Conservation (phyloP, 2,329 filamentous ascomycete genomes). For the Whalleya microplaca region DNA sequence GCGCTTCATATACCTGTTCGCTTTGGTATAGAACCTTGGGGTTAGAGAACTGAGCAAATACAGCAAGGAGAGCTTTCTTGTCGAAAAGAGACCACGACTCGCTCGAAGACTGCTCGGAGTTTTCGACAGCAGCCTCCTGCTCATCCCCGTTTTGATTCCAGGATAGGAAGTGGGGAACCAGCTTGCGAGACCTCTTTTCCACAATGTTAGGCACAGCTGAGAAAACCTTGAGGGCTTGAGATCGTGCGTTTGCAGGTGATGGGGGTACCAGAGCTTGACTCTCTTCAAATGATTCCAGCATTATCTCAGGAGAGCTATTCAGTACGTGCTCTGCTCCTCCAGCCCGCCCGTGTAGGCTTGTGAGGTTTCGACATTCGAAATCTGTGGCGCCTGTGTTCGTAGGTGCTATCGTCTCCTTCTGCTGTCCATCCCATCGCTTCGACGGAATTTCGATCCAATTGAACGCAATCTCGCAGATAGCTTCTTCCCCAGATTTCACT, state of each 20-base stretch:
- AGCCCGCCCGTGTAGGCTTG: conserved; percentile 58
- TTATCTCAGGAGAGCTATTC: conserved; percentile 56
- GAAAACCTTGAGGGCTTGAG: conserved; percentile 80
- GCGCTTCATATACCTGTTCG: conserved; percentile 73
- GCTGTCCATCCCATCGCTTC: conserved; percentile 54
- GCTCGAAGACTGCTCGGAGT: conserved; percentile 19
- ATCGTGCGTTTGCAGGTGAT: conserved; percentile 62
- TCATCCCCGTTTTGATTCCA: conserved; percentile 69
- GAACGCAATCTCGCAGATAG: conserved; percentile 73
- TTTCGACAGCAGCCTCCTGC: conserved; percentile 35
- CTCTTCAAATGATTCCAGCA: conserved; percentile 67
- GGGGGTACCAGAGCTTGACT: conserved; percentile 60
- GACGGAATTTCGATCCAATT: conserved; percentile 72
- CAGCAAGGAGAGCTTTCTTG: conserved; percentile 77
- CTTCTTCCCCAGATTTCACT: conserved; percentile 71
- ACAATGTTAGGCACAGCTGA: conserved; percentile 74
- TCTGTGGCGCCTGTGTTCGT: conserved; percentile 59
- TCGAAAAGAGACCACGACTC: conserved; percentile 74
- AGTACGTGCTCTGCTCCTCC: conserved; percentile 56
- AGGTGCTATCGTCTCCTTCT: conserved; percentile 37
- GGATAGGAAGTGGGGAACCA: conserved; percentile 84
- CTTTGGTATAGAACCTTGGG: conserved; percentile 81
- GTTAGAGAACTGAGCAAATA: conserved; percentile 87
- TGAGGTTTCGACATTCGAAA: conserved; percentile 83
- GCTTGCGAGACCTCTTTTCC: conserved; percentile 80